Base-by-base conservation (phyloP, 495 filamentous ascomycete species). In the Peziza echinospora region DNA sequence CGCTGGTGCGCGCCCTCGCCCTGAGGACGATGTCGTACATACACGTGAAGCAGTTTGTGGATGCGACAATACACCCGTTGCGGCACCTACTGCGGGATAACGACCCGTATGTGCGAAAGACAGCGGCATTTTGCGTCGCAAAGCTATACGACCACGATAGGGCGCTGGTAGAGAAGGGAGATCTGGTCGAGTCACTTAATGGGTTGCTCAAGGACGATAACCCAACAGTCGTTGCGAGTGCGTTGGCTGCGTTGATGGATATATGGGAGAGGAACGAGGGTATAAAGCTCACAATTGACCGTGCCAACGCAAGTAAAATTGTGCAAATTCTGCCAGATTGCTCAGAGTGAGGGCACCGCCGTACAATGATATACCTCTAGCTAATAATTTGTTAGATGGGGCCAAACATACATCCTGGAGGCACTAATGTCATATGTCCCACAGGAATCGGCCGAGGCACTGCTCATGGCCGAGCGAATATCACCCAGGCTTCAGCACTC, bases 211-310 rank as follows among this genome's bases (percentile, higher is more conserved):
- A 82, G 55, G 89, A 99, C 54, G 87, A 93, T 60, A 96, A 96
- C 59, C 85, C 89, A 3, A 99, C 89, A 0, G 89, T 99, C 10
- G 86, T 96, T 7, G 84, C 91, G 10, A 93, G 84, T 55, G 87
- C 91, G 7, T 64, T 99, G 54, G 89, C 91, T 1, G 73, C 79
- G 23, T 62, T 99, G 58, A 85, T 93, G 73, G 89, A 99, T 63
- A 99, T 99, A 46, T 99, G 89, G 89, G 89, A 94, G 60, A 71
- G 87, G 44, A 94, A 84, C 58, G 89, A 96, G 60, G 80, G 78
- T 47, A 99, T 99, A 63, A 96, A 93, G 53, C 74, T 99, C 43
- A 94, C 91, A 2, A 94, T 99, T 53, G 89, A 99, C 62, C 93
- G 96, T 61, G 75, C 74, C 46, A 96, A 91, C 62, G 89, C 89